Evolutionary conservation across 1,284 basidiomycete genomes (phyloP), one percentile per base, ranked within the genome.

Genomic region (Rhodotorula sp.): DNA sequence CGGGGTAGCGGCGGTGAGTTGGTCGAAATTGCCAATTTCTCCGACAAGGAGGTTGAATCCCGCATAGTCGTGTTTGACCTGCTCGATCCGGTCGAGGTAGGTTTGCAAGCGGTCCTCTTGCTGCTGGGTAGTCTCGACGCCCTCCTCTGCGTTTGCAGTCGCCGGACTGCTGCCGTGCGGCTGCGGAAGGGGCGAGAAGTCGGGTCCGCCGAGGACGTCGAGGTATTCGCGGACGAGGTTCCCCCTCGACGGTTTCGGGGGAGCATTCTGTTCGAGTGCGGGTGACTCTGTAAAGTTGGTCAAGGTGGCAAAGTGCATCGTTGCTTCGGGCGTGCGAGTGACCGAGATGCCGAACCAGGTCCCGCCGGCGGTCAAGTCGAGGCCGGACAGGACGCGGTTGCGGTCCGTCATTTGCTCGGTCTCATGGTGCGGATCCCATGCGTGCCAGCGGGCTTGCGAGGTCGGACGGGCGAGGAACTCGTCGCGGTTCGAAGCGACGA

Each of bases 381-480:
- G 65, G 0, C 78, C 78, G 49, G 72, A 72, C 29, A 79, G 71
- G 23, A 70, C 67, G 23, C 56, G 64, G 29, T 49, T 29, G 1
- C 23, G 5, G 8, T 12, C 26, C 6, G 49, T 67, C 29, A 4
- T 31, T 6, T 2, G 60, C 23, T 18, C 29, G 48, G 16, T 34
- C 0, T 14, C 23, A n/a, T 34, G 51, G 20, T 46, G 21, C 18
- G 43, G 51, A 5, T 58, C 16, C 65, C 71, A 75, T 21, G 34
- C 31, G 29, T 75, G 77, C 69, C 70, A 79, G 6, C 63, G 67
- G 12, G 69, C 77, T 18, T 46, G 26, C 0, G 71, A 62, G 4
- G 78, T 77, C 5, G 78, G 75, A 1, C 78, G 65, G 2, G 69
- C 67, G 47, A 79, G 74, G 68, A 79, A 78, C 63, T 79, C 78